Base-by-base conservation (phyloP, 1,284 basidiomycete species). In the Trametes polyzona region DNA sequence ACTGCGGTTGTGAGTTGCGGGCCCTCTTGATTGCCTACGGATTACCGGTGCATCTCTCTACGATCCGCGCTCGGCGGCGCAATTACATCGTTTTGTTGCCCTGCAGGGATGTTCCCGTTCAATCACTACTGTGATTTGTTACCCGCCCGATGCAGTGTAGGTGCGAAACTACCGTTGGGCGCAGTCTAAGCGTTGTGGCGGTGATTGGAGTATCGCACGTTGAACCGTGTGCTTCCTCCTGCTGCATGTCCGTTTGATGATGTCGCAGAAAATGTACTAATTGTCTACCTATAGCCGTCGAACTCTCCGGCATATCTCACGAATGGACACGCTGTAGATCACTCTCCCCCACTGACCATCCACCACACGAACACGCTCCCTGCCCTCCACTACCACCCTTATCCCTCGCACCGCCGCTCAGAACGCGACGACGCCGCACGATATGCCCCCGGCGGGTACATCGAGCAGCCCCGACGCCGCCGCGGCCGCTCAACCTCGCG, bases 401-500 rank as follows among this genome's bases (percentile, higher is more conserved):
- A 42, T n/a, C 23, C 23, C 6, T 42, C 53, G 3, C 42, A 48
- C 23, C 56, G 58, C 47, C 50, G 66, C 55, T 9, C 64, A 46
- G 49, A 68, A 61, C 65, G 62, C 24, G 68, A 69, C 43, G 62
- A 64, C 17, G 39, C 61, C 14, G 61, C 60, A n/a, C 65, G 57
- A n/a, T 66, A 65, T 43, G 52, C 53, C 4, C 24, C 40, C 19
- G 47, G 54, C n/a, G 64, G 39, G 47, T 62, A 59, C 33, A 40
- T 32, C 46, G 63, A 58, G 30, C 67, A 63, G 14, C 63, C 36
- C 42, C 64, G 62, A 10, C 69, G 58, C 27, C 64, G 56, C 30
- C 65, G 61, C 26, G 62, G 62, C 41, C 68, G 64, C 48, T 67
- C 62, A 32, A 65, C 59, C 17, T 70, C 68, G 47, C 44, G 52